Conservation (phyloP, 179 eudicot species). For the Gypsophila paniculata region DNA sequence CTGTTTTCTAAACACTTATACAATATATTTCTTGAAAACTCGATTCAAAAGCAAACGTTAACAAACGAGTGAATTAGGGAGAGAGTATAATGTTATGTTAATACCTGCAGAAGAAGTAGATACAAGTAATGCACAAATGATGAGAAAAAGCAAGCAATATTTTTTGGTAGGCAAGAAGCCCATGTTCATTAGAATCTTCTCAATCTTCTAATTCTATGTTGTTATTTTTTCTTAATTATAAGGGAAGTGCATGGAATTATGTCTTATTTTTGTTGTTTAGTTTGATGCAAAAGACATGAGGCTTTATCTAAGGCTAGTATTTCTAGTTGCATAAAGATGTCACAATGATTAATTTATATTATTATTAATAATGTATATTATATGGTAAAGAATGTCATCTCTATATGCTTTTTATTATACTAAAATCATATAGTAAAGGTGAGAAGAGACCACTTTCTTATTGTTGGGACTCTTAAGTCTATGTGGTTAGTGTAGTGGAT, state of each 20-base stretch:
- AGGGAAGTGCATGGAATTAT: conserved; percentile 21
- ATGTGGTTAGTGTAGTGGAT: conserved; percentile 62
- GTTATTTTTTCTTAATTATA: conserved; percentile 5
- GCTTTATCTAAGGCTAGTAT: conserved; percentile 29
- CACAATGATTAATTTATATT: conserved; percentile 14
- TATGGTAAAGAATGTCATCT: conserved; percentile 21
- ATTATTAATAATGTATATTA: neutral
- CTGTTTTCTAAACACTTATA: no score
- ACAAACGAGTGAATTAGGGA: no score
- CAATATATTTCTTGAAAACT: no score
- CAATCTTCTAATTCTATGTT: neutral
- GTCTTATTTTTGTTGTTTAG: conserved; percentile 14
- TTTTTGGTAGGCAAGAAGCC: conserved; percentile 40
- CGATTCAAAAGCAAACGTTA: no score
- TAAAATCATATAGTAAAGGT: conserved; percentile 34
- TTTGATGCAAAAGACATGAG: conserved; percentile 26
- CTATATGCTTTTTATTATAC: conserved; percentile 5
- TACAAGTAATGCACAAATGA: conserved; percentile 47
- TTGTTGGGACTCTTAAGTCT: conserved; percentile 68
- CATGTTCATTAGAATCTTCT: conserved; percentile 33
- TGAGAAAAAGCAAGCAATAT: conserved; percentile 44
- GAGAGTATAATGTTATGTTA: neutral
- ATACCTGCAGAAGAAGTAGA: conserved; percentile 68
- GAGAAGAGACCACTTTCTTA: conserved; percentile 60
- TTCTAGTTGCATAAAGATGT: conserved; percentile 28